These are phyloP conservation scores for Malassezia japonica DNA, from an alignment of 1,284 basidiomycete species.

Conservation along the genomic window DNA sequence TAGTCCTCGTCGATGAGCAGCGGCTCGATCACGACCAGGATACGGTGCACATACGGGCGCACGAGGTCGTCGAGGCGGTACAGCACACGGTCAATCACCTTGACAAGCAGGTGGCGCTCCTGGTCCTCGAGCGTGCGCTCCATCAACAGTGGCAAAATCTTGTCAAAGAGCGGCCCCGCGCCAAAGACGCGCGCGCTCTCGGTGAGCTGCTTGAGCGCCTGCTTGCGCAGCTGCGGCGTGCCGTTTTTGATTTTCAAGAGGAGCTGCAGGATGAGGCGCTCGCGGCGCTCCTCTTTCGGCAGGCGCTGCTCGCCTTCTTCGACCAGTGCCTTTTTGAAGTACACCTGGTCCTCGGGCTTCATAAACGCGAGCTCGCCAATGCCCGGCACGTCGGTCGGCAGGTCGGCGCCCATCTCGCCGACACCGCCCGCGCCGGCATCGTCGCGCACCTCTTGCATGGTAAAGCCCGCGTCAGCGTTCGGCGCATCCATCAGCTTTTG, in stretches of 20 bases:
- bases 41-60: slow-evolving; percentile 97
- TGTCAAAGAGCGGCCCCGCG: slow-evolving; percentile 97
- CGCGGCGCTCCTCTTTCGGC: slow-evolving; percentile 95
- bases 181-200: slow-evolving; percentile 98
- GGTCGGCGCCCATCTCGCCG: slow-evolving; percentile 73
- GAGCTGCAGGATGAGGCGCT: slow-evolving; percentile 99
- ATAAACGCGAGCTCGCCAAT: slow-evolving; percentile 95
- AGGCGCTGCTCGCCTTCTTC: slow-evolving; percentile 76
- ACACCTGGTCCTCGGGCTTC: slow-evolving; percentile 94
- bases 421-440: slow-evolving; percentile 77
- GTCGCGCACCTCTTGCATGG: slow-evolving; percentile 66
- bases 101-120: slow-evolving; percentile 94
- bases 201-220: slow-evolving; percentile 94
- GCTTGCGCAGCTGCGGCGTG: slow-evolving; percentile 94
- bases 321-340: slow-evolving; percentile 90
- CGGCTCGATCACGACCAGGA: slow-evolving; percentile 97
- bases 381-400: slow-evolving; percentile 97
- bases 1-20: slow-evolving; percentile 98
- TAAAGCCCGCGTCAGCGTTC: slow-evolving; percentile 66
- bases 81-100: slow-evolving; percentile 95
- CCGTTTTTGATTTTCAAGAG: slow-evolving; percentile 99
- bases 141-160: slow-evolving; percentile 96
- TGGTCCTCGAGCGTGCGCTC: slow-evolving; percentile 97
- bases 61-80: slow-evolving; percentile 99
- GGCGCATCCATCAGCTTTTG: slow-evolving; percentile 65